Evolutionary conservation across 129 eudicot genomes (phyloP).

Genomic region (Lonicera japonica): DNA sequence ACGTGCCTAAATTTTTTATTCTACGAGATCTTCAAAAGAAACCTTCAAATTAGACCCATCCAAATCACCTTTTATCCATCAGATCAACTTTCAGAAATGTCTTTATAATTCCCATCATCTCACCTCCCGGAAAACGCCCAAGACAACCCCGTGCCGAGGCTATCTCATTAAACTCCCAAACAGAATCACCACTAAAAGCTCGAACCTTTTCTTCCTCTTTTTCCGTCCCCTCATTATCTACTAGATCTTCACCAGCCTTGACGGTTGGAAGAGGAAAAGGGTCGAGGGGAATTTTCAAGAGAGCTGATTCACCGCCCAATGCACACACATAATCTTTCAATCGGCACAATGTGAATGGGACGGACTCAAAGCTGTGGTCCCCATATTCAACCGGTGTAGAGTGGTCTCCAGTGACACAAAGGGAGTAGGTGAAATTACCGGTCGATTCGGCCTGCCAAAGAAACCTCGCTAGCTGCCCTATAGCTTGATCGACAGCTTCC

Average conservation of each 20-base stretch:
- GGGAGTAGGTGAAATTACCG: constrained; percentile 56
- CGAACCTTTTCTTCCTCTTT: constrained; percentile 15
- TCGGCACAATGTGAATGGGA: constrained; percentile 74
- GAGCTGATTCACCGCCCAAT: constrained; percentile 60
- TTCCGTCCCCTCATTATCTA: constrained; percentile 13
- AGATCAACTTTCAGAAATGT: constrained; percentile 37
- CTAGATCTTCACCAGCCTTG: constrained; percentile 50
- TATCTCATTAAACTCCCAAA: constrained; percentile 60
- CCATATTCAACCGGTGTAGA: constrained; percentile 98
- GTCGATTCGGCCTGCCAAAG: constrained; percentile 75
- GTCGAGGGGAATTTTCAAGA: constrained; percentile 57
- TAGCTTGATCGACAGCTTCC: constrained; percentile 89
- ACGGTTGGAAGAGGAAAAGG: constrained; percentile 73
- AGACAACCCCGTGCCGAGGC: constrained; percentile 82
- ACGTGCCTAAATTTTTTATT: no score
- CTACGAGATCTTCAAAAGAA: no score
- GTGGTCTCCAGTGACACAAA: constrained; percentile 93
- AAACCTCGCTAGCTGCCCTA: constrained; percentile 85
- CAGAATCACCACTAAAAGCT: constrained; percentile 63
- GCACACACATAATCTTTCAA: constrained; percentile 79
- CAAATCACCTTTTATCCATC: no score
- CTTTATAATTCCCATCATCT: constrained; percentile 92
- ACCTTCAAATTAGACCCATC: no score
- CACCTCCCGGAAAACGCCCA: constrained; percentile 88
- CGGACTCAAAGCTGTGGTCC: constrained; percentile 95